These are phyloP conservation scores for Myrica gale DNA, from an alignment of 306 rosid species.

Conservation along the genomic window DNA sequence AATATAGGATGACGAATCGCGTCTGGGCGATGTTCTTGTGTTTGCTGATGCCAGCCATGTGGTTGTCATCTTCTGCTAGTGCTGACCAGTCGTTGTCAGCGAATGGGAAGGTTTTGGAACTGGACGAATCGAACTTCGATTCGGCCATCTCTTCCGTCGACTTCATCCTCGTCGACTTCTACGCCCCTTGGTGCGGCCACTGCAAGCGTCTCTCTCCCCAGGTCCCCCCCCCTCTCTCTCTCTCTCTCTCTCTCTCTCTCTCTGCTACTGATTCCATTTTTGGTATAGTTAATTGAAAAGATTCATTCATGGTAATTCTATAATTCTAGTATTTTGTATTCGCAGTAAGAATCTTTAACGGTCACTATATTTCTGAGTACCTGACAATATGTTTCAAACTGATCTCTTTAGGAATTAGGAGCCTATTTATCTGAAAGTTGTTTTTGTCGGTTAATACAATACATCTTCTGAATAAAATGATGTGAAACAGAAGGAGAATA, in stretches of 20 bases:
- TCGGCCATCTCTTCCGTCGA: slow-evolving; percentile 74
- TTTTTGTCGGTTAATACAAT: neutral
- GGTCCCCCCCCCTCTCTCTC: slow-evolving; percentile 37
- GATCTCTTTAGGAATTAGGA: neutral
- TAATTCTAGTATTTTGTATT: neutral
- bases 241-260: neutral
- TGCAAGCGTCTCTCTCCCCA: slow-evolving; percentile 97
- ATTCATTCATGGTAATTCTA: neutral
- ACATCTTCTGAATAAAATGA: neutral
- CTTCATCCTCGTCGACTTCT: slow-evolving; percentile 76
- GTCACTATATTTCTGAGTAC: neutral
- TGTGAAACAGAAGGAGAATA: neutral
- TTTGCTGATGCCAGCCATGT: neutral
- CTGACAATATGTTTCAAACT: neutral
- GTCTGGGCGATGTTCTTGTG: neutral
- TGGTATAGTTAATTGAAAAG: neutral
- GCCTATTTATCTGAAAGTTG: neutral
- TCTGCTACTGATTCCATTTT: neutral
- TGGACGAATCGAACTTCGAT: slow-evolving; percentile 88
- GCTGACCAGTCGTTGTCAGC: slow-evolving; percentile 37
- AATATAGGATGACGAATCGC: neutral
- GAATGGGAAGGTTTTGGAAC: slow-evolving; percentile 76
- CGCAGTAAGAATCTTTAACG: neutral
- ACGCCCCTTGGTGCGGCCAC: slow-evolving; percentile 99
- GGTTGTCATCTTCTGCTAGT: slow-evolving; percentile 24